A percentile compares a stretch with the other conserved stretches of the same genome.
Conservation (phyloP, 2,329 filamentous ascomycete genomes). For the Aquanectria penicillioides region DNA sequence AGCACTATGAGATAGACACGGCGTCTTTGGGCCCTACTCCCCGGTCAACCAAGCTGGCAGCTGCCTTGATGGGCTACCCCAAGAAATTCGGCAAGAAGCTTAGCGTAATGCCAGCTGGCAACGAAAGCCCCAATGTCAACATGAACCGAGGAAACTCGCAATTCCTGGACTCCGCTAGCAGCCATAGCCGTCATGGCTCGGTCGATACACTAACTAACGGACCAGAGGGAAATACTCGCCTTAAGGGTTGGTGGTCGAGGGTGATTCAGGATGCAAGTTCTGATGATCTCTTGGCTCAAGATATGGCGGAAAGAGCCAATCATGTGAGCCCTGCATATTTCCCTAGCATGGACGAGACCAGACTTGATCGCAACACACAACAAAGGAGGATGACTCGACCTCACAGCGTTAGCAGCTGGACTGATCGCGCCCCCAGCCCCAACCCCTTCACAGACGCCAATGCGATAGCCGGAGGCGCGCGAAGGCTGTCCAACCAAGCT, state of each 20-base stretch:
- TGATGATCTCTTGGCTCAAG: conserved; percentile 48
- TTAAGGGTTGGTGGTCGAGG: conserved; percentile 57
- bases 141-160: conserved; percentile 65
- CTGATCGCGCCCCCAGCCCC: conserved; percentile 8
- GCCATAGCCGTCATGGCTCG: conserved; percentile 53
- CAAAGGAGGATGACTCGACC: conserved; percentile 13
- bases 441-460: conserved; percentile 54
- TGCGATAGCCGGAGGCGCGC: conserved; percentile 50
- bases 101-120: conserved; percentile 27
- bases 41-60: conserved; percentile 45
- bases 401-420: conserved; percentile 17
- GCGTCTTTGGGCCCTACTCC: conserved; percentile 61
- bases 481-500: conserved; percentile 46
- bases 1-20: conserved; percentile 49
- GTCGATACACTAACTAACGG: conserved; percentile 21
- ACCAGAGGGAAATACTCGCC: conserved; percentile 16
- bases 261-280: conserved; percentile 52
- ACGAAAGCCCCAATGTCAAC: conserved; percentile 55
- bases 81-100: conserved; percentile 38
- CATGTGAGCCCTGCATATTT: conserved; percentile 7
- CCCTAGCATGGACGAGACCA: conserved; percentile 16
- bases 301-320: conserved; percentile 28
- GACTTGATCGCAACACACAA: conserved; percentile 26
- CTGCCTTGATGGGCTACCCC: conserved; percentile 43
- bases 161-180: conserved; percentile 50